Base-by-base conservation (phyloP, 306 rosid species). In the Rosa chinensis region DNA sequence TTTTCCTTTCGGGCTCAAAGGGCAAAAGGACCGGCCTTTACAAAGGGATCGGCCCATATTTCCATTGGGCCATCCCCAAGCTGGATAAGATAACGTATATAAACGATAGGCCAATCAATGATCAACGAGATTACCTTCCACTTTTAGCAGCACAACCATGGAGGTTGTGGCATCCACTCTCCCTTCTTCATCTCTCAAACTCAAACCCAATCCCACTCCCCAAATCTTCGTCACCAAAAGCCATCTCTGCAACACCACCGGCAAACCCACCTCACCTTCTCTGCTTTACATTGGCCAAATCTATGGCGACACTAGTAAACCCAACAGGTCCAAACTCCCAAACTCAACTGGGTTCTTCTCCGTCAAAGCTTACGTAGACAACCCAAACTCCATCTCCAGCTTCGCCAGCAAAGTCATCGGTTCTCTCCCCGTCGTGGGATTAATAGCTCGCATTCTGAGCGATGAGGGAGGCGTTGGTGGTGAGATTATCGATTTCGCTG, bases 401-500 rank as follows among this genome's bases (percentile, higher is more conserved):
- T 86, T 94, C 25, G 94, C 86, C 47, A 95, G 21, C 84, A 92
- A 84, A 79, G 92, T 95, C 81, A 85, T 95, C 45, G 99, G 99
- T 6, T 88, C 97, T 2, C 96, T 95, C 40, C 99, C 99, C 0
- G 92, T 95, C 2, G 87, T 92, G 40, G 97, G 98, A 3, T 86
- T 95, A 21, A 75, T 92, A 42, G 99, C 97, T 5, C 90, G 97
- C 42, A 92, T 95, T 53, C 20, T 92, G 12, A 90, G 89, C 66
- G 92, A 90, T 25, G 99, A 95, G 86, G 99, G 99, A 47, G 98
- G 99, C 66, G 92, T 95, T 23, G 99, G 98, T 3, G 82, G 75
- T 72, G 98, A 95, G 82, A 55, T 86, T 3, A 71, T 95, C 35
- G 98, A 95, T 77, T 95, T 95, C 61, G 97, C 97, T 1, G 96